Evolutionary conservation across 139 green algal genomes (phyloP).

Genomic region (Eudorina sp.): DNA sequence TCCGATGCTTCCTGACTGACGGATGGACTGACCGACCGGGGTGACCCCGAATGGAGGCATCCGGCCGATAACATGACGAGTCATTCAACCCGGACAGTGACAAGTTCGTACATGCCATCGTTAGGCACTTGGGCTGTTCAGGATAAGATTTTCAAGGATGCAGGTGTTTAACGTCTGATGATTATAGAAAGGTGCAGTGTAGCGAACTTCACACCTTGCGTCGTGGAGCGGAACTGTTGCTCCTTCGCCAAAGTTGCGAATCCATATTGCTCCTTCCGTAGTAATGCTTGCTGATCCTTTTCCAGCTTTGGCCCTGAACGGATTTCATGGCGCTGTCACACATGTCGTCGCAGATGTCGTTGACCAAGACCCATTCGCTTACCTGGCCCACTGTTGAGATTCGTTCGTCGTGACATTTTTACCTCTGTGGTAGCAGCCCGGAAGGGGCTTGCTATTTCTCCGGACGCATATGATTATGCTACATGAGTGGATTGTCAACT

Average conservation of each 20-base stretch:
- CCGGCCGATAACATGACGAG: too few species aligned
- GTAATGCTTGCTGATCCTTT: not conserved
- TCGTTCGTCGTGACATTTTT: not conserved
- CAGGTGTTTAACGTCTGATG: too few species aligned
- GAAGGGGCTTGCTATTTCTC: not conserved
- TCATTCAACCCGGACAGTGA: too few species aligned
- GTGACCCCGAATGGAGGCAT: too few species aligned
- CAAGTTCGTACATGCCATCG: too few species aligned
- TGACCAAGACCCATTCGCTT: not conserved
- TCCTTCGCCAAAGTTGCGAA: slow-evolving; percentile 24
- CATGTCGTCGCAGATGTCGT: not conserved
- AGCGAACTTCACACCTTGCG: slow-evolving; percentile 7
- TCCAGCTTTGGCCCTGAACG: slow-evolving; percentile 11
- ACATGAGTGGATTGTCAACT: too few species aligned
- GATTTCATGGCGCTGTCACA: not conserved
- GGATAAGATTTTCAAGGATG: too few species aligned
- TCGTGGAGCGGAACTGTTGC: slow-evolving; percentile 1
- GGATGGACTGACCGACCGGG: too few species aligned
- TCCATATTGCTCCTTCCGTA: slow-evolving; percentile 24
- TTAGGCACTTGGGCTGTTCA: too few species aligned
- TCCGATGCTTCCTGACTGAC: too few species aligned
- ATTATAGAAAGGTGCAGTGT: too few species aligned
- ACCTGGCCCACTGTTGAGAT: slow-evolving; percentile 4
- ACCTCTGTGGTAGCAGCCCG: not conserved
- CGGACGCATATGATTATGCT: not conserved